A percentile compares a stretch with the other conserved stretches of the same genome.
These are phyloP conservation scores for Carex cristatella DNA, from an alignment of 176 grass and related monocot species.

Conservation along the genomic window DNA sequence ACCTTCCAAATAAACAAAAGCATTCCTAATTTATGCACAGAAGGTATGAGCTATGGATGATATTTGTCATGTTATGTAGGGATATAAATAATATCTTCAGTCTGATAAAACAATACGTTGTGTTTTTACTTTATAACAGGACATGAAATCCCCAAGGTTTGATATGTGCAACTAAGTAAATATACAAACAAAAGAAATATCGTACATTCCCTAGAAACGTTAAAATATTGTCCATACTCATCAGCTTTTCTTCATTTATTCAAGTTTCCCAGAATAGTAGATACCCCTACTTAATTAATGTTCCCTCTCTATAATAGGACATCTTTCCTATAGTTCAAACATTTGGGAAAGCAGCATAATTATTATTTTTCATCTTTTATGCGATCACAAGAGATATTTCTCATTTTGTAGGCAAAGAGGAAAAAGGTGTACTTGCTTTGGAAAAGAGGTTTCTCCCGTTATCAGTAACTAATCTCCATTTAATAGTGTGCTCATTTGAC, in stretches of 20 bases:
- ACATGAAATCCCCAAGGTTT: not conserved
- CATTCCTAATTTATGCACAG: not conserved
- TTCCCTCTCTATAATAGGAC: not conserved
- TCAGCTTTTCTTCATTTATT: not conserved
- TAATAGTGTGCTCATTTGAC: constrained; percentile 77
- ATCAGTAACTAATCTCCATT: constrained; percentile 92
- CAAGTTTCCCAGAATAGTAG: not conserved
- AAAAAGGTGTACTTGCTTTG: constrained; percentile 54
- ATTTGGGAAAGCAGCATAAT: not conserved
- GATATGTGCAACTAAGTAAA: not conserved
- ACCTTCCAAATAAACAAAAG: not conserved
- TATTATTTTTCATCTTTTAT: not conserved
- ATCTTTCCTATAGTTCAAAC: not conserved
- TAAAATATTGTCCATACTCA: not conserved
- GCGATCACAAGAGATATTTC: not conserved
- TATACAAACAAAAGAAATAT: not conserved
- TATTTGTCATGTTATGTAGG: not conserved
- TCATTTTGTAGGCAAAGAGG: constrained; percentile 13
- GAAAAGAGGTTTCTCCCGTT: constrained; percentile 52
- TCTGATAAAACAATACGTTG: not conserved
- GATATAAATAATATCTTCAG: not conserved
- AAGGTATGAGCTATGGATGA: not conserved
- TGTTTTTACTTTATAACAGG: not conserved
- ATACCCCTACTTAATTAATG: not conserved
- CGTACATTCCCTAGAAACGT: not conserved